phyloP scores from a whole-genome alignment of 345 rosid genomes.

The Viola odorata region DNA sequence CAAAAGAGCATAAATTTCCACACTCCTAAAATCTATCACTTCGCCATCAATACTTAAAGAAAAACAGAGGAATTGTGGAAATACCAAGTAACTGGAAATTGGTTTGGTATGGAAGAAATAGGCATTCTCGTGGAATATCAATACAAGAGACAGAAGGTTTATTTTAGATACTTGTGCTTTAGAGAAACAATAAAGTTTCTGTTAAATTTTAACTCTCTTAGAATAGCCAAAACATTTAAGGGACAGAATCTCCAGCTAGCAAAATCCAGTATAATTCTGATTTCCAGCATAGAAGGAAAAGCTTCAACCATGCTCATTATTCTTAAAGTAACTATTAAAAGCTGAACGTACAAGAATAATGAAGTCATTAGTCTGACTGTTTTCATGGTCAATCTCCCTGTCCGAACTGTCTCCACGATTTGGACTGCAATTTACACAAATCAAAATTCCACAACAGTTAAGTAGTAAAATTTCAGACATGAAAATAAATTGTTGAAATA shows the following conservation, averaged over 20 bases:
- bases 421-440: slow-evolving; percentile 41
- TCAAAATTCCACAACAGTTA: slow-evolving; percentile 9
- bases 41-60: neutral
- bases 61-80: slow-evolving; percentile 1
- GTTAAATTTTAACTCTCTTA: neutral
- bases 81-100: no score
- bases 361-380: slow-evolving; percentile 44
- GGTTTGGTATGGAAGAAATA: no score
- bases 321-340: slow-evolving; percentile 9
- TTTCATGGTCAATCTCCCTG: slow-evolving; percentile 37
- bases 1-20: no score
- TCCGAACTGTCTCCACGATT: slow-evolving; percentile 41
- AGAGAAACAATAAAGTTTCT: neutral
- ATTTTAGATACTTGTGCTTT: neutral
- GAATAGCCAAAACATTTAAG: neutral
- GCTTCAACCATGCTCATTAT: neutral
- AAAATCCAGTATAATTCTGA: neutral
- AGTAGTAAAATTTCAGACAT: slow-evolving; percentile 2
- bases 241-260: neutral
- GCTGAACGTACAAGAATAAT: slow-evolving; percentile 39
- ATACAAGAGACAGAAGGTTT: no score
- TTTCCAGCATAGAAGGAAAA: neutral
- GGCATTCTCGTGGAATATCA: no score
- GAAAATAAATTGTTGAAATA: slow-evolving; percentile 3
- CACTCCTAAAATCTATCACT: neutral